Conservation (phyloP, 2,329 filamentous ascomycete genomes). For the Clarireedia sp. region DNA sequence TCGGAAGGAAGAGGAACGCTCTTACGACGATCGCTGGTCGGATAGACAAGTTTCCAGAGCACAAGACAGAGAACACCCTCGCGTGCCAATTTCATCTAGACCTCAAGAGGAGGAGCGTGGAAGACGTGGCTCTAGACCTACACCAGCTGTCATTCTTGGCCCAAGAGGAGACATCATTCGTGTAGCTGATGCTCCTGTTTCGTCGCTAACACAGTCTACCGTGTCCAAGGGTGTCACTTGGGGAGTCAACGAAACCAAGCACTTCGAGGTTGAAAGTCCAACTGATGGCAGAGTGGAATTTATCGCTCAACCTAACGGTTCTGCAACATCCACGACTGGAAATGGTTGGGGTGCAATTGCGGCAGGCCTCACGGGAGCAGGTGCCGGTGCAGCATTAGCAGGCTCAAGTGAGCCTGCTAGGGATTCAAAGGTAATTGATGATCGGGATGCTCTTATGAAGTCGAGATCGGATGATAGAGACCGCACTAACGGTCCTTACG, state of each 20-base stretch:
- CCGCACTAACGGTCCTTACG: conserved; percentile 16
- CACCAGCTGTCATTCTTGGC: conserved; percentile 33
- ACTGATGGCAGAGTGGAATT: conserved; percentile 32
- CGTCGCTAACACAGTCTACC: conserved; percentile 35
- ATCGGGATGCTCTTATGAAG: not conserved
- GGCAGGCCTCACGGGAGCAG: conserved; percentile 40
- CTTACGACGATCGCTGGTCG: not conserved
- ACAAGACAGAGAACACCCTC: not conserved
- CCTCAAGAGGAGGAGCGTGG: conserved; percentile 16
- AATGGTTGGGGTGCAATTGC: conserved; percentile 45
- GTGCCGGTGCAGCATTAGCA: conserved; percentile 25
- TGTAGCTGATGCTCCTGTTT: not conserved
- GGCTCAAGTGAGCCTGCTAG: conserved; percentile 20
- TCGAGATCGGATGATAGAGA: conserved; percentile 9
- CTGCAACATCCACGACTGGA: conserved; percentile 26
- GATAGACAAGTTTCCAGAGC: not conserved
- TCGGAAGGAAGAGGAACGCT: not conserved
- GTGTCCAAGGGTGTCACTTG: conserved; percentile 53
- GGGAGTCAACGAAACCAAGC: conserved; percentile 57
- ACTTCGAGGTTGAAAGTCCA: conserved; percentile 54
- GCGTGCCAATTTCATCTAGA: not conserved
- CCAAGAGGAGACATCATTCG: conserved; percentile 36
- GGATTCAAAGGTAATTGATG: not conserved
- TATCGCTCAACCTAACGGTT: conserved; percentile 25
- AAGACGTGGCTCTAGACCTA: conserved; percentile 9